Base-by-base conservation (phyloP, 2,329 filamentous ascomycete genomes). In the Scedosporium boydii region DNA sequence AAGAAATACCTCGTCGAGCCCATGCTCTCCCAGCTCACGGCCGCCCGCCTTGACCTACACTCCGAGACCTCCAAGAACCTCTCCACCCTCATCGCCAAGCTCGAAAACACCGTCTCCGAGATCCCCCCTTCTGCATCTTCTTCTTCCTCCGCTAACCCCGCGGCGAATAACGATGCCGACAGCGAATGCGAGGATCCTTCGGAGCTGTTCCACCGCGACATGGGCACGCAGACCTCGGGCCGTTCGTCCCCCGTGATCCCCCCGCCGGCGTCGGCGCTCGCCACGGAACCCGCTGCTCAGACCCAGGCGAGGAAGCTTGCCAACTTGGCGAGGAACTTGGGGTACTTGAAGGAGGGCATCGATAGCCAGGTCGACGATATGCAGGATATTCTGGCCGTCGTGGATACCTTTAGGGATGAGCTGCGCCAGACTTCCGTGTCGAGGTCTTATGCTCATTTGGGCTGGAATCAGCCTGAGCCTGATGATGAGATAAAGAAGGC, bases 131-230 rank as follows among this genome's bases (percentile, higher is more conserved):
- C 62, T 7, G 56, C 66, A 29, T 60, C 62, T 7, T 63, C 62
- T 7, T 63, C 65, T 14, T 61, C 66, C 21, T 70, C 34, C 6
- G 60, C 60, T 55, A 62, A 48, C 63, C 62, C 34, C 16, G 63
- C 63, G 10, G 46, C 59, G 27, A 65, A 62, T 4, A 65, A 67
- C 16, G 71, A 71, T 38, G 77, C 76, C 64, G 68, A 72, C 53
- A 81, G 77, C 68, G 81, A 80, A 27, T 78, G 76, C 63, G 82
- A 83, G 64, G 86, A 88, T 68, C 90, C 90, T 1, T 86, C 87
- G 1, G 90, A 93, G 73, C 82, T 93, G 65, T 95, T 91, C 74
- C 89, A 93, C 72, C 85, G 89, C 56, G 90, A 95, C 70, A 82
- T 91, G 64, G 89, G 89, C 66, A 89, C 90, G 1, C 90, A 95